phyloP scores from a whole-genome alignment of 345 rosid species.

The Eucalyptus tenuipes region DNA sequence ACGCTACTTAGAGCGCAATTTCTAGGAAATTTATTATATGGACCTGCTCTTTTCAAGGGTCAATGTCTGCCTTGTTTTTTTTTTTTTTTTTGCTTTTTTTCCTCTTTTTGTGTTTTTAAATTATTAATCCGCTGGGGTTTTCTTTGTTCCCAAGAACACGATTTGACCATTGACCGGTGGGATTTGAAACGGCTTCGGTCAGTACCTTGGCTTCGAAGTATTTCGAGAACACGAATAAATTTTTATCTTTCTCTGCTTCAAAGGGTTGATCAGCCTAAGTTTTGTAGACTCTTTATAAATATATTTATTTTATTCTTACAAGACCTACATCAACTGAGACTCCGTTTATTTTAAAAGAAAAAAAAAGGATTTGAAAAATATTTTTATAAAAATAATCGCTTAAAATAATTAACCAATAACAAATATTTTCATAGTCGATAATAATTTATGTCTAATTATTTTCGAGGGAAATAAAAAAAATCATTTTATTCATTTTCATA shows the following conservation, averaged over 20 bases:
- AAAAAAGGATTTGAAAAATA: no score
- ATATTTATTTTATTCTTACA: background rate
- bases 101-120: background rate
- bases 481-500: no score
- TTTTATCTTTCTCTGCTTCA: background rate
- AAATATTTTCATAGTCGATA: background rate
- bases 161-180: background rate
- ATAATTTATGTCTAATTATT: background rate
- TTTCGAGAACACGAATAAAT: background rate
- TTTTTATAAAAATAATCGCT: background rate
- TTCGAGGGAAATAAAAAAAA: background rate
- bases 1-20: background rate
- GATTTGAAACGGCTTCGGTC: background rate
- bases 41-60: background rate
- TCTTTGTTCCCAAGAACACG: background rate
- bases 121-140: background rate
- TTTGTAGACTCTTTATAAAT: background rate
- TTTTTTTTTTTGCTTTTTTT: fast-evolving
- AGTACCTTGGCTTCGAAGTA: background rate
- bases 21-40: background rate
- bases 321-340: background rate
- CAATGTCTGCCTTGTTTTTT: background rate
- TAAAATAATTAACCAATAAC: no score
- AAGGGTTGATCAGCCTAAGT: background rate
- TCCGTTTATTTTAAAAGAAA: no score